Evolutionary conservation across 345 rosid species (phyloP), one percentile per base, ranked within the genome.

Genomic region (Hevea brasiliensis): DNA sequence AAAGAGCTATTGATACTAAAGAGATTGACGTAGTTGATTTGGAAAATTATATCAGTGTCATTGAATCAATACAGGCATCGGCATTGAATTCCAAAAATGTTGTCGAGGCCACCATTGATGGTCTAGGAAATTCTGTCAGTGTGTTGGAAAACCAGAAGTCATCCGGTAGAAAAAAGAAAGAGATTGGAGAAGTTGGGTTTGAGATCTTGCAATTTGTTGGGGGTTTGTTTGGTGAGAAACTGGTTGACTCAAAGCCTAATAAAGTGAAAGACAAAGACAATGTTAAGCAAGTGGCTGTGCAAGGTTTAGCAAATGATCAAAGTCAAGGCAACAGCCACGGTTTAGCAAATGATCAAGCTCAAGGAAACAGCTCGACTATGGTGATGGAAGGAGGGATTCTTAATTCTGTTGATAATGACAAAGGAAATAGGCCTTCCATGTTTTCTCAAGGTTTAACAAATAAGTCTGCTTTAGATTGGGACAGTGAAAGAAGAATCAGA

Each of bases 1-100:
- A 67, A 72, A 72, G 77, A 73, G 87, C 86, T 66, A 78, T 89
- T 76, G 86, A 86, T 61, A 61, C 80, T 80, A 82, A 77, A 60
- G 77, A 72, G 65, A 79, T 87, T 65, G 78, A 73, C 48, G 7
- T 72, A 37, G 26, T 32, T 65, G 91, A 87, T 76, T 77, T 87
- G 77, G 82, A 83, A 65, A 80, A 64, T 64, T 89, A 76, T 76
- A 79, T 79, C 54, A 60, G 62, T 76, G 82, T 74, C 23, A 74
- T 88, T 23, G 84, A 88, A 73, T 80, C 84, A 3, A 78, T 89
- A 50, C 76, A 81, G 77, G 47, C 61, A 15, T 82, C 77, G 1
- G 84, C 86, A 68, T 79, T 60, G 29, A 74, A 74, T 74, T 83
- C 83, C 50, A 82, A 88, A 81, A 74, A 65, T 75, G 40, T 42